Evolutionary conservation across 345 rosid species (phyloP).

Genomic region (Aurinia saxatilis): DNA sequence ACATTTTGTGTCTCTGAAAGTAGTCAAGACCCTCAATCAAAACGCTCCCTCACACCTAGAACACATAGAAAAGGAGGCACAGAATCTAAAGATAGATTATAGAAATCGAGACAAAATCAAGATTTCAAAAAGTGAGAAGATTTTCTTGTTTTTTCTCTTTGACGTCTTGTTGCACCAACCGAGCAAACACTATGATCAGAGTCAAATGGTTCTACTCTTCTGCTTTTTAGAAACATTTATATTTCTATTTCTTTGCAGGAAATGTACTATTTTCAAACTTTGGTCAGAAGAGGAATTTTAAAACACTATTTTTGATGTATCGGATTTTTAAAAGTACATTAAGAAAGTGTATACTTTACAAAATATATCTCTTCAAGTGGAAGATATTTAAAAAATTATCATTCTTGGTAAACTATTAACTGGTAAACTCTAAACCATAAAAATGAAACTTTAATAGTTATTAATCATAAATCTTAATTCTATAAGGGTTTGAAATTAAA

Average conservation of each 20-base stretch:
- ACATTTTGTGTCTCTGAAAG: not conserved
- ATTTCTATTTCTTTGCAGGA: not conserved
- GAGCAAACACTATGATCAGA: conserved; percentile 7
- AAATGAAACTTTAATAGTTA: too few relatives aligned
- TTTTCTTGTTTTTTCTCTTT: conserved; percentile 8
- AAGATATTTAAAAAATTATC: too few relatives aligned
- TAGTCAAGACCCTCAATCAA: conserved; percentile 28
- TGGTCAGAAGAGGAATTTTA: too few relatives aligned
- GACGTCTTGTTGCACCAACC: conserved; percentile 16
- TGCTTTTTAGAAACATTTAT: not conserved
- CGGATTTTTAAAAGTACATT: too few relatives aligned
- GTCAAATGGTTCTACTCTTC: conserved; percentile 1
- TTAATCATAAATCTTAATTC: too few relatives aligned
- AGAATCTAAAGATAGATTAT: conserved; percentile 29
- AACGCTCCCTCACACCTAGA: conserved; percentile 30
- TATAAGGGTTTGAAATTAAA: too few relatives aligned
- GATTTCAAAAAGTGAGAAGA: conserved; percentile 25
- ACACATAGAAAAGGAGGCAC: conserved; percentile 11
- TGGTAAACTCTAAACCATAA: too few relatives aligned
- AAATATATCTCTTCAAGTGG: too few relatives aligned
- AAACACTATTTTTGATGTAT: too few relatives aligned
- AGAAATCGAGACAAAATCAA: conserved; percentile 25
- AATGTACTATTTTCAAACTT: too few relatives aligned
- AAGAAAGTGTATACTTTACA: too few relatives aligned
- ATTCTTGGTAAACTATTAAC: too few relatives aligned